These are phyloP conservation scores for Dendrobium catenatum DNA, from an alignment of 106 monocot species.

Conservation along the genomic window DNA sequence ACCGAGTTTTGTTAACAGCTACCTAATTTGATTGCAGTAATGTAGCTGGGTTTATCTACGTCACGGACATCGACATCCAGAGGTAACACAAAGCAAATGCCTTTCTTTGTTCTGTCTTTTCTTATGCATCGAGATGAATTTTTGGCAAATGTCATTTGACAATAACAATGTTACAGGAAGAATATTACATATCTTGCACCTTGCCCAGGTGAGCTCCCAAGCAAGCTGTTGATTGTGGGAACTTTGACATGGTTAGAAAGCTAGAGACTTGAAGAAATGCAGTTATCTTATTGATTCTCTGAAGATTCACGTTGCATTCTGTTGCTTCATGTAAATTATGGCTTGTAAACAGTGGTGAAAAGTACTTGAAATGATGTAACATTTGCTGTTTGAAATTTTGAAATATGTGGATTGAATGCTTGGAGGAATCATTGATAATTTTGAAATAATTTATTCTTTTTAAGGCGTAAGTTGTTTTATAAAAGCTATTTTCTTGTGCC, in stretches of 20 bases:
- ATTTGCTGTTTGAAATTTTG: not conserved
- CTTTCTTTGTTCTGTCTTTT: not conserved
- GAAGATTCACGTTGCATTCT: not conserved
- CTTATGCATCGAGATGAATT: not conserved
- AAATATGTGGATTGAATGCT: not conserved
- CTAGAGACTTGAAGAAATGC: slow-evolving; percentile 7
- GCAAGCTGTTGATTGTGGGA: slow-evolving; percentile 59
- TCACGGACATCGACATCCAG: slow-evolving; percentile 81
- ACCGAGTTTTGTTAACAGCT: slow-evolving; percentile 10
- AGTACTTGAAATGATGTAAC: not conserved
- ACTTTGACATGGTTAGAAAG: slow-evolving; percentile 69
- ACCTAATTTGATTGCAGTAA: slow-evolving; percentile 49
- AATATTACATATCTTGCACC: slow-evolving; percentile 83
- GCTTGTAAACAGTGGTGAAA: not conserved
- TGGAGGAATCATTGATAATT: not conserved
- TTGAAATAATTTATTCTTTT: too few species aligned
- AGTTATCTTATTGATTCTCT: not conserved
- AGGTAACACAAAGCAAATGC: slow-evolving; percentile 33
- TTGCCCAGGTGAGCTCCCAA: slow-evolving; percentile 81
- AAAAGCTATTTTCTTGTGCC: too few species aligned
- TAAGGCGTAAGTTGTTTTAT: too few species aligned
- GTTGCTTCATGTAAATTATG: not conserved
- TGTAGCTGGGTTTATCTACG: slow-evolving; percentile 82
- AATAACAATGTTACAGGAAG: slow-evolving; percentile 49
- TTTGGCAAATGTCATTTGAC: not conserved